A percentile compares a stretch with the other conserved stretches of the same genome.
Conservation (phyloP, 2,329 filamentous ascomycete genomes). For the Didymosphaeria variabile region DNA sequence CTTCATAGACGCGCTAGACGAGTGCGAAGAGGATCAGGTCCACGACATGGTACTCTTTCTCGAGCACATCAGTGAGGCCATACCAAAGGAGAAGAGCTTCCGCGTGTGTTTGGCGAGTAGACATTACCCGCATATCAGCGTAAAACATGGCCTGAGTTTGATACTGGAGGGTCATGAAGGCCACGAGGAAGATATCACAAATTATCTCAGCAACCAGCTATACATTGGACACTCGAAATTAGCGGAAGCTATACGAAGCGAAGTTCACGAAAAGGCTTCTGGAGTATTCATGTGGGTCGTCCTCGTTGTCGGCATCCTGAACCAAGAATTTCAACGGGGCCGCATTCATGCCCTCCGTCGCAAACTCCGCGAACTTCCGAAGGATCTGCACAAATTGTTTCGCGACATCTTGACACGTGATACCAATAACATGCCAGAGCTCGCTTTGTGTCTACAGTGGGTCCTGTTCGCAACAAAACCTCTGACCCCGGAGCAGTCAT, state of each 20-base stretch:
- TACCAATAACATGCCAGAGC: constrained; percentile 7
- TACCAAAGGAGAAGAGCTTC: constrained; percentile 22
- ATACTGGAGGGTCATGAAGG: constrained; percentile 46
- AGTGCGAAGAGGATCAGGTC: constrained; percentile 55
- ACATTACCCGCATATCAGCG: constrained; percentile 55
- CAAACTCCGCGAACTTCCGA: constrained; percentile 51
- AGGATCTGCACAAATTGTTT: constrained; percentile 59
- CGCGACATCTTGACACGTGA: constrained; percentile 55
- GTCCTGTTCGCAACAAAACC: constrained; percentile 61
- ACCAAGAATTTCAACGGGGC: constrained; percentile 49
- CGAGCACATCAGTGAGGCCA: constrained; percentile 46
- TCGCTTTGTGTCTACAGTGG: constrained; percentile 59
- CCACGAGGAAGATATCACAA: constrained; percentile 45
- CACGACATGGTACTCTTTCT: constrained; percentile 55
- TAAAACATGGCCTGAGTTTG: constrained; percentile 33
- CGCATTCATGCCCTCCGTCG: constrained; percentile 38
- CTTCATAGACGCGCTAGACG: constrained; percentile 57
- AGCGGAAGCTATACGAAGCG: constrained; percentile 25
- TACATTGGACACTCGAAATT: constrained; percentile 22
- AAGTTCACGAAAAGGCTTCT: constrained; percentile 48
- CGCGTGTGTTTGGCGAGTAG: constrained; percentile 58
- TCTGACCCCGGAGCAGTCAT: constrained; percentile 39
- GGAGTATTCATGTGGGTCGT: constrained; percentile 59
- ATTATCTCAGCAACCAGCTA: constrained; percentile 23
- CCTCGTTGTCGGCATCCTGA: constrained; percentile 56